phyloP scores from a whole-genome alignment of 2,329 filamentous ascomycete genomes.

The Fusarium phyllophilum region DNA sequence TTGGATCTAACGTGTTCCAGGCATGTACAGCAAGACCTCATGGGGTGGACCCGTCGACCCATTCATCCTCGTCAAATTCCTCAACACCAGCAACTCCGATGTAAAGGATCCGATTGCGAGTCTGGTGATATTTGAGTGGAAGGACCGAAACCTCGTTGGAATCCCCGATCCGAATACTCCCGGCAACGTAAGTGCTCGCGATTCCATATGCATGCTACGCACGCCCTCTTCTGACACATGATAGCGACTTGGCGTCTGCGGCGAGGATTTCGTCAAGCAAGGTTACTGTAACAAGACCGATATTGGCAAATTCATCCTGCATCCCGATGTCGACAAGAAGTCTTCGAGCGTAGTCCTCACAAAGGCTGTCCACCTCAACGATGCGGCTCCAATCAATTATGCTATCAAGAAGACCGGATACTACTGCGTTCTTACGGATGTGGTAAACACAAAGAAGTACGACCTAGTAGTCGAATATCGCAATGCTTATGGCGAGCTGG shows the following conservation, averaged over 20 bases:
- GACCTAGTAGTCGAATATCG: conserved; percentile 88
- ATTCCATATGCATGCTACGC: neutral
- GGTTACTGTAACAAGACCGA: conserved; percentile 81
- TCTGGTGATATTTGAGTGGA: conserved; percentile 94
- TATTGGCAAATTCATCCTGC: conserved; percentile 84
- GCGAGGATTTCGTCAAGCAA: conserved; percentile 72
- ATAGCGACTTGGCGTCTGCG: conserved; percentile 72
- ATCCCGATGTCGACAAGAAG: conserved; percentile 76
- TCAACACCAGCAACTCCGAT: conserved; percentile 66
- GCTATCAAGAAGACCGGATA: conserved; percentile 90
- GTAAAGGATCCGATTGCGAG: conserved; percentile 78
- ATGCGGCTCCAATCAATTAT: conserved; percentile 80
- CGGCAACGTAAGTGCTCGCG: conserved; percentile 58
- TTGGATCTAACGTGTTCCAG: conserved; percentile 50
- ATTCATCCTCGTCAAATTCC: conserved; percentile 87
- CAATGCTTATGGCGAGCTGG: conserved; percentile 95
- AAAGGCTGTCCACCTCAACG: conserved; percentile 82
- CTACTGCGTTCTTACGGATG: conserved; percentile 88
- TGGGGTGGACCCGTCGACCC: conserved; percentile 92
- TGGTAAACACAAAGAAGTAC: conserved; percentile 76
- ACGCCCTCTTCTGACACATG: conserved; percentile 19
- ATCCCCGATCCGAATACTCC: conserved; percentile 66
- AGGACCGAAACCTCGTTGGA: conserved; percentile 82
- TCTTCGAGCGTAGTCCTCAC: conserved; percentile 80
- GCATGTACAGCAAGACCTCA: conserved; percentile 91